Conservation (phyloP, 202 grass and related monocot species). For the Bolboschoenoplectus hybrid region DNA sequence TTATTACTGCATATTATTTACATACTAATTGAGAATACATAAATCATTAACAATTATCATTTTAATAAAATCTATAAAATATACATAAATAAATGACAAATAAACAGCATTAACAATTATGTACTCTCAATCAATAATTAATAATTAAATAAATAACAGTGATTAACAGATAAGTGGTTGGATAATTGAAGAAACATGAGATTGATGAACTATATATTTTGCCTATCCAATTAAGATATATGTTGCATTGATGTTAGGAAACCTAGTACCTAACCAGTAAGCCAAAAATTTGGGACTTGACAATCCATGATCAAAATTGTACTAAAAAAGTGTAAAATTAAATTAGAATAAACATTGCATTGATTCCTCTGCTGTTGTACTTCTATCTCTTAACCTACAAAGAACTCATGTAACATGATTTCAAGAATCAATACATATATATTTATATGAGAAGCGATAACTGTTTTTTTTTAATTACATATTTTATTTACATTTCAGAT, state of each 20-base stretch:
- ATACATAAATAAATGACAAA: too few species aligned
- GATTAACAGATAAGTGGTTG: background rate
- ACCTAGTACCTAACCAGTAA: background rate
- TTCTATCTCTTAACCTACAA: background rate
- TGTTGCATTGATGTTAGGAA: background rate
- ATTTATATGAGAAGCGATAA: too few species aligned
- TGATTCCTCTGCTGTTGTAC: background rate
- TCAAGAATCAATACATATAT: background rate
- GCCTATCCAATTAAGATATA: background rate
- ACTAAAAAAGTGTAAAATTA: background rate
- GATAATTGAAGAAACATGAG: background rate
- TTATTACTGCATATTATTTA: too few species aligned
- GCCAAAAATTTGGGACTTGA: background rate
- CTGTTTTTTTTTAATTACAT: too few species aligned
- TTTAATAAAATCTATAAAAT: too few species aligned
- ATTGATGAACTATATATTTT: background rate
- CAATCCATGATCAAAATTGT: constrained; percentile 1
- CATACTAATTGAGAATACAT: too few species aligned
- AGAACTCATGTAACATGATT: constrained; percentile 9
- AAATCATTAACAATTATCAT: too few species aligned
- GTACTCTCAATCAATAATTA: too few species aligned
- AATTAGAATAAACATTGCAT: constrained; percentile 7
- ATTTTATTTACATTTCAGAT: too few species aligned
- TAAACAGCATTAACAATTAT: too few species aligned
- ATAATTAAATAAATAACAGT: background rate